Evolutionary conservation across 352 stramenopile species (phyloP).

Genomic region (Phytophthora parvispora): DNA sequence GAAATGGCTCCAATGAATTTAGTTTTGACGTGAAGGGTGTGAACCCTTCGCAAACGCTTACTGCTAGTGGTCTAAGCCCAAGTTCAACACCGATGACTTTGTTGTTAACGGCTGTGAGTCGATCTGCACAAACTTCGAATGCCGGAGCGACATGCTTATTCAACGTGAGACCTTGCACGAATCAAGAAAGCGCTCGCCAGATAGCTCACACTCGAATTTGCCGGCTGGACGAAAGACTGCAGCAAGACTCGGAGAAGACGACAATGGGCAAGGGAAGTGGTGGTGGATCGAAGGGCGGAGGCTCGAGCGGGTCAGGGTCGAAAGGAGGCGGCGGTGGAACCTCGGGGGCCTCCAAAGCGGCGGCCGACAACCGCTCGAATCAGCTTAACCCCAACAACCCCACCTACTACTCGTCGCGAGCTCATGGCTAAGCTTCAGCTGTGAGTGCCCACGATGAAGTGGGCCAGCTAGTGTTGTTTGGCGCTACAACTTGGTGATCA

Average conservation of each 20-base stretch:
- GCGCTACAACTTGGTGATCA: neutral
- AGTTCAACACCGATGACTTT: no score
- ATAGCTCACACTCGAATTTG: constrained; percentile 18
- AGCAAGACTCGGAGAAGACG: neutral
- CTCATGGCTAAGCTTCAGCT: constrained; percentile 5
- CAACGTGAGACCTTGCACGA: no score
- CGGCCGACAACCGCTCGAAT: constrained; percentile 41
- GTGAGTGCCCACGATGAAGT: neutral
- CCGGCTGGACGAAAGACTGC: neutral
- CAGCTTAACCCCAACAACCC: constrained; percentile 59
- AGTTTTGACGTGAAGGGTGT: no score
- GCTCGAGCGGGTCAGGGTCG: constrained; percentile 1
- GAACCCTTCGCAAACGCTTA: no score
- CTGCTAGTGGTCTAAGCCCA: no score
- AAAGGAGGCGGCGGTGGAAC: constrained; percentile 7
- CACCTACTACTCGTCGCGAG: constrained; percentile 36
- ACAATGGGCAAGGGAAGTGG: constrained; percentile 27
- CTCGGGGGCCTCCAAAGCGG: constrained; percentile 25
- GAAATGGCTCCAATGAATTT: no score
- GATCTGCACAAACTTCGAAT: no score
- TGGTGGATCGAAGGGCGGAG: constrained; percentile 16
- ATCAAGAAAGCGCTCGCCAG: no score
- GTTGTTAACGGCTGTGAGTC: no score
- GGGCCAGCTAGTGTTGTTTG: neutral
- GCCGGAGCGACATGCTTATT: no score